Evolutionary conservation across 495 filamentous ascomycete genomes (phyloP).

Genomic region (Xylaria curta): DNA sequence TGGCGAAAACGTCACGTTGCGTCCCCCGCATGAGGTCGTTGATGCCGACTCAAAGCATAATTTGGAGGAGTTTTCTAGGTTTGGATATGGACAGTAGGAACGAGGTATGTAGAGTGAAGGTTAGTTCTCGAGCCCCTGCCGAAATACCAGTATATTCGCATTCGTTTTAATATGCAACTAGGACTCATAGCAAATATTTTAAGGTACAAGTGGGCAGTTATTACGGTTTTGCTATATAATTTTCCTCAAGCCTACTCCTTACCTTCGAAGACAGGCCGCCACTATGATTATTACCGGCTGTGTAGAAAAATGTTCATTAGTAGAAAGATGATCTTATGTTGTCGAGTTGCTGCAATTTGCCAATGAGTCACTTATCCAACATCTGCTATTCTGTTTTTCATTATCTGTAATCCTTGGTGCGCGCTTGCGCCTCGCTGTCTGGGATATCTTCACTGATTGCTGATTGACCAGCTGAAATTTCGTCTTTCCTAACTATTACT

Average conservation of each 20-base stretch:
- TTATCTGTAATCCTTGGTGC: background rate
- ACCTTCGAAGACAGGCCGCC: no score
- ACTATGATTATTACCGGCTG: no score
- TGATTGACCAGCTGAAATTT: background rate
- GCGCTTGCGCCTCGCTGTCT: background rate
- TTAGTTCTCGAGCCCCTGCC: background rate
- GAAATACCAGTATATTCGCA: no score
- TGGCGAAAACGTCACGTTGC: conserved; percentile 58
- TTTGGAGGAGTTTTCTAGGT: conserved; percentile 40
- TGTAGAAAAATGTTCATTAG: background rate
- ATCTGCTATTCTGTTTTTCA: background rate
- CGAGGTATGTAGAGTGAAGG: background rate
- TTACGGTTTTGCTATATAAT: no score
- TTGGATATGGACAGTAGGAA: background rate
- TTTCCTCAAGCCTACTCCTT: no score
- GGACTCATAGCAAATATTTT: no score
- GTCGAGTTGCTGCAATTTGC: background rate
- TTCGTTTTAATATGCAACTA: no score
- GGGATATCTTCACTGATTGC: background rate
- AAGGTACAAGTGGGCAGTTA: no score
- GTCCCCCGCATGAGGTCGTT: conserved; percentile 55
- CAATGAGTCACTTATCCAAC: background rate
- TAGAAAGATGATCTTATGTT: background rate
- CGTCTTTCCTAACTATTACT: background rate
- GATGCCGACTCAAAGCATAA: conserved; percentile 59